Evolutionary conservation across 805 yeast genomes (phyloP).

Genomic region (Candida easanensis): DNA sequence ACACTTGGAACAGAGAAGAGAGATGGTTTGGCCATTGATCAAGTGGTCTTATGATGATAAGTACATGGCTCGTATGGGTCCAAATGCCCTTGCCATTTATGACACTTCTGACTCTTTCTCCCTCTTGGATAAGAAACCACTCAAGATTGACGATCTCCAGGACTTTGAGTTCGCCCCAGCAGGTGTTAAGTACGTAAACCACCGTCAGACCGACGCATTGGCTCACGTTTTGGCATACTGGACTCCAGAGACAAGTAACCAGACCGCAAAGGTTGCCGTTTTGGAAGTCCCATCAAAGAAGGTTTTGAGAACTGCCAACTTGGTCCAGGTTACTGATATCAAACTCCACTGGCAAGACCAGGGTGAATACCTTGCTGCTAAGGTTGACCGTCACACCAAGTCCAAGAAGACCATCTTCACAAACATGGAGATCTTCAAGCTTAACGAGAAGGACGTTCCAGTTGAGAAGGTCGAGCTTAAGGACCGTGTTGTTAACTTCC

Average conservation of each 20-base stretch:
- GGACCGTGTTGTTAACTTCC: conserved; percentile 82
- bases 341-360: conserved; percentile 92
- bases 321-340: conserved; percentile 92
- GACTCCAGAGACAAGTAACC: conserved; percentile 93
- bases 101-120: conserved; percentile 73
- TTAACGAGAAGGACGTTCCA: conserved; percentile 86
- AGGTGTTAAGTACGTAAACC: conserved; percentile 62
- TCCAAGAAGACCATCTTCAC: conserved; percentile 90
- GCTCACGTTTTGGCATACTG: conserved; percentile 82
- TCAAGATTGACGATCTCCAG: conserved; percentile 78
- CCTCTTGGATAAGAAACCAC: conserved; percentile 79
- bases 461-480: conserved; percentile 92
- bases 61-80: conserved; percentile 93
- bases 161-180: conserved; percentile 97
- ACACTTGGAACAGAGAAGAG: conserved; percentile 58
- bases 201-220: conserved; percentile 48
- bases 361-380: conserved; percentile 81
- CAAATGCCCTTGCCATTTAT: conserved; percentile 87
- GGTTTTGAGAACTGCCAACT: conserved; percentile 84
- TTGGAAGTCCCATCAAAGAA: conserved; percentile 83
- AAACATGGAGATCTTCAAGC: conserved; percentile 86
- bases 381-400: conserved; percentile 96
- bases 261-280: conserved; percentile 90
- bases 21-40: conserved; percentile 91
- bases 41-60: conserved; percentile 93